Evolutionary conservation across 1,284 basidiomycete species (phyloP), one percentile per base, ranked within the genome.

Genomic region (Agaricales sp.): DNA sequence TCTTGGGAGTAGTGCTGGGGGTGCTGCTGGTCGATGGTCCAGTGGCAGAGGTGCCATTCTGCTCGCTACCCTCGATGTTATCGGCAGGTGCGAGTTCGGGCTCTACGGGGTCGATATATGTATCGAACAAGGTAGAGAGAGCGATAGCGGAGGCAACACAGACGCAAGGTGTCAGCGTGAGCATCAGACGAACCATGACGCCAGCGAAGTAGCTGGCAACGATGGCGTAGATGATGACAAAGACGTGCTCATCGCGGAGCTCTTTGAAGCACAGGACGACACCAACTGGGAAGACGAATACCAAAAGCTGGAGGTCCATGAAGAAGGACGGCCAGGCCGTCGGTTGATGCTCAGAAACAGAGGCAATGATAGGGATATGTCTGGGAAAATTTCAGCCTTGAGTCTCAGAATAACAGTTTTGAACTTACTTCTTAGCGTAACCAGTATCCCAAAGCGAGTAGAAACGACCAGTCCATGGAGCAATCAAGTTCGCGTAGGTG

Each of bases 281-380:
- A 53, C 96, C 96, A 21, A 92, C 95, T 3, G 96, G 96, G 82
- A 99, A 99, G 51, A 96, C 70, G 79, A 93, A 97, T 59, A 99
- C 88, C 63, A 99, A 85, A 78, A 96, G 87, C 61, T 98, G 88
- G 52, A 99, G 81, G 66, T 99, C 95, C 83, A 97, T 98, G 76
- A 97, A 99, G 81, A 99, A 99, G 2, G 95, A 87, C 2, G 95
- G 93, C 96, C 96, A 99, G 37, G 96, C 95, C 8, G 96, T 99
- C 13, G 96, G 96, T 66, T 99, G 96, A 70, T 99, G 96, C 68
- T 99, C 96, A n/a, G 93, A 97, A 18, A 98, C 96, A 18, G 95
- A 98, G 3, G 96, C 96, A 61, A 99, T 98, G 71, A 99, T 98
- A 26, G 94, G 94, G 59, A 97, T 92, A 65, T 92, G 88, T 63